Evolutionary conservation across 75 land plant species (phyloP).

Genomic region (Cunninghamia lanceolata): DNA sequence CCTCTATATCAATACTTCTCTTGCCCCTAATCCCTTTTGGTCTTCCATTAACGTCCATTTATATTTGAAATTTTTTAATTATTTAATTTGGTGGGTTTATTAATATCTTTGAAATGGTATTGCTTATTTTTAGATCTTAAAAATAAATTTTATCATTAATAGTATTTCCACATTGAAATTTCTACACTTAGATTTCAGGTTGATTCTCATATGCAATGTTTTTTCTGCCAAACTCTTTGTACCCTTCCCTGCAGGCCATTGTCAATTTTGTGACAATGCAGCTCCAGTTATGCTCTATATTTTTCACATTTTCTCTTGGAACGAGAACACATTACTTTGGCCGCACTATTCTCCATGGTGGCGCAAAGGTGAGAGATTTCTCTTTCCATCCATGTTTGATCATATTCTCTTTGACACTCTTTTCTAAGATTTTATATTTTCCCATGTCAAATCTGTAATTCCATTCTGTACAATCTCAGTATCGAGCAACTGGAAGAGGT

Average conservation of each 20-base stretch:
- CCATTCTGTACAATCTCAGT: conserved; percentile 35
- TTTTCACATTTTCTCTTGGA: conserved; percentile 95
- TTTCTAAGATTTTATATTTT: neutral
- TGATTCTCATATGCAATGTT: neutral
- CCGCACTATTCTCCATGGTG: conserved; percentile 94
- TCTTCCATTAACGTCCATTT: neutral
- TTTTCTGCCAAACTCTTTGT: neutral
- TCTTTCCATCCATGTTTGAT: neutral
- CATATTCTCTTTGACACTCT: neutral
- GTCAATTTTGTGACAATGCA: conserved; percentile 87
- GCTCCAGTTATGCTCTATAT: conserved; percentile 84
- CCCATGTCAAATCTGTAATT: neutral
- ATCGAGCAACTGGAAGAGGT: conserved; percentile 92
- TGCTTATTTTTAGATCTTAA: neutral
- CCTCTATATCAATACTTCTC: neutral
- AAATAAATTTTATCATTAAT: neutral
- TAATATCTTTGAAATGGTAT: neutral
- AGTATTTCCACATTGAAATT: neutral
- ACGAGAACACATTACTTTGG: conserved; percentile 97
- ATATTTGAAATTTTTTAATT: neutral
- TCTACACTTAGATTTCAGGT: neutral
- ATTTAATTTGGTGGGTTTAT: neutral
- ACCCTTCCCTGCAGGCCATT: conserved; percentile 64
- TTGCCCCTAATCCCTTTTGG: neutral
- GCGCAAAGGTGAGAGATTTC: conserved; percentile 72